Evolutionary conservation across 2,329 filamentous ascomycete genomes (phyloP).

Genomic region (Talaromyces sp.): DNA sequence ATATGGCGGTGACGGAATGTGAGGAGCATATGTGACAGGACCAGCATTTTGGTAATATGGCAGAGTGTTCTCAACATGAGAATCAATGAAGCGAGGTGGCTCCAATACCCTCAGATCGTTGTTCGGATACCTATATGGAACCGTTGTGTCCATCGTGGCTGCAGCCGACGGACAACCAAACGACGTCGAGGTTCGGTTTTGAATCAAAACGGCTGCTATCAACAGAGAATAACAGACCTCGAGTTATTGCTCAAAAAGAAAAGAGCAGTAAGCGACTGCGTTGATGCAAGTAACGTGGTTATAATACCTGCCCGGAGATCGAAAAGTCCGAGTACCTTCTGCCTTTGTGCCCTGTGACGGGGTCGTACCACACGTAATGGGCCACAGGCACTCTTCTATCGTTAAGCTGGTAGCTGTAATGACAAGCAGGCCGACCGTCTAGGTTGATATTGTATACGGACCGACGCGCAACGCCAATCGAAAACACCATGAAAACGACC

Average conservation of each 20-base stretch:
- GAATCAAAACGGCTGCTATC: background rate
- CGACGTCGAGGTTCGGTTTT: background rate
- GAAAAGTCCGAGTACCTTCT: slow-evolving; percentile 8
- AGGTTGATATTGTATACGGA: slow-evolving; percentile 2
- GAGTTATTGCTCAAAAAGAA: background rate
- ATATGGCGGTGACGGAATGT: slow-evolving; percentile 32
- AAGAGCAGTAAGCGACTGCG: background rate
- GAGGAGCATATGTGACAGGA: slow-evolving; percentile 35
- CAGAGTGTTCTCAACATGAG: slow-evolving; percentile 29
- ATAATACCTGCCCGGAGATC: slow-evolving; percentile 3
- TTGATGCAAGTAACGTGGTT: background rate
- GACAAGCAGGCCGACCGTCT: background rate
- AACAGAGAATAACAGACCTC: background rate
- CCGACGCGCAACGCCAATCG: slow-evolving; percentile 11
- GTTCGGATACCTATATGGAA: slow-evolving; percentile 39
- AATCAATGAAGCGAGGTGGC: slow-evolving; percentile 38
- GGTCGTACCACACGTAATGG: background rate
- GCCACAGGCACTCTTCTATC: background rate
- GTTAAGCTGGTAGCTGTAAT: background rate
- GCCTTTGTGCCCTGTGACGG: slow-evolving; percentile 3
- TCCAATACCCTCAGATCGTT: slow-evolving; percentile 36
- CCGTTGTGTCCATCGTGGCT: slow-evolving; percentile 38
- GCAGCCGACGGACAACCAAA: background rate
- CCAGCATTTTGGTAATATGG: slow-evolving; percentile 39
- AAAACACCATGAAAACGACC: slow-evolving; percentile 11